These are phyloP conservation scores for Metschnikowia peoriensis DNA, from an alignment of 805 yeast species.

Conservation along the genomic window DNA sequence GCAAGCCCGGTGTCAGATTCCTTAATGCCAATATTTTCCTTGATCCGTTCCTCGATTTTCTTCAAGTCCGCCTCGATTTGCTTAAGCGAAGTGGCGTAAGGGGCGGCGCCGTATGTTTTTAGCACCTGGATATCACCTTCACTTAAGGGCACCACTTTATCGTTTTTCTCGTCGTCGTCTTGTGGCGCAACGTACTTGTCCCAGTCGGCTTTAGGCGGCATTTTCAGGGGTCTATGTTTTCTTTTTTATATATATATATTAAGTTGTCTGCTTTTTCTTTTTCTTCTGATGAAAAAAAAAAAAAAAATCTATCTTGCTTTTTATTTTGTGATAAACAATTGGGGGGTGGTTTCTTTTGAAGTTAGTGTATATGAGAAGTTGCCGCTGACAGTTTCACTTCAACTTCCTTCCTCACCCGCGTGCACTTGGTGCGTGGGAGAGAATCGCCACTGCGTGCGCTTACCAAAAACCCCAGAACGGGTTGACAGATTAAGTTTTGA, in stretches of 20 bases:
- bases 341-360: background rate
- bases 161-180: slow-evolving; percentile 61
- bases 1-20: slow-evolving; percentile 98
- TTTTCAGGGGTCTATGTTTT: slow-evolving; percentile 22
- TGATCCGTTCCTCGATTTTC: slow-evolving; percentile 79
- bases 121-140: slow-evolving; percentile 98
- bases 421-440: background rate
- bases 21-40: slow-evolving; percentile 90
- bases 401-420: background rate
- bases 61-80: slow-evolving; percentile 83
- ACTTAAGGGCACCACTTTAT: slow-evolving; percentile 78
- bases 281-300: too few species aligned
- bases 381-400: background rate
- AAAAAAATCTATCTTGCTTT: background rate
- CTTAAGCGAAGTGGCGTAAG: slow-evolving; percentile 81
- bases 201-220: slow-evolving; percentile 99
- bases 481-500: background rate
- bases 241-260: background rate
- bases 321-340: background rate
- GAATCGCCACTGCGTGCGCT: slow-evolving; percentile 9
- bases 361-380: background rate
- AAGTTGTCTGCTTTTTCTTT: too few species aligned
- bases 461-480: background rate
- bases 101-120: slow-evolving; percentile 97
- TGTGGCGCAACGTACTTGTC: slow-evolving; percentile 92